Evolutionary conservation across 768 basidiomycete genomes (phyloP).

Genomic region (Serendipita sp.): DNA sequence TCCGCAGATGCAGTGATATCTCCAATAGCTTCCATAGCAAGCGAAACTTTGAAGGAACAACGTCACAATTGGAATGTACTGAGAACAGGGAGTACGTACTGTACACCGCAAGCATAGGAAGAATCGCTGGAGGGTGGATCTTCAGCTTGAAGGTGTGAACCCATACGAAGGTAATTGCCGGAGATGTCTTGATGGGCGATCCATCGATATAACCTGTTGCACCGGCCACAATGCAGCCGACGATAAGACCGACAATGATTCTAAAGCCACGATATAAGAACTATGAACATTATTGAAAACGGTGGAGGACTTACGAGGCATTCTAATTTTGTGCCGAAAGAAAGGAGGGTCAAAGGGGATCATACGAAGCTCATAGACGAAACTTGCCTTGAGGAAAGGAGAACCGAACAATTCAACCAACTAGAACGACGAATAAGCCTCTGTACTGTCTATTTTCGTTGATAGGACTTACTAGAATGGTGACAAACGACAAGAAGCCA

Average conservation of each 20-base stretch:
- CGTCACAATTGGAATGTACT: slow-evolving; percentile 16
- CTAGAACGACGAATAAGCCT: neutral
- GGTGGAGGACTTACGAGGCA: neutral
- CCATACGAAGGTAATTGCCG: slow-evolving; percentile 73
- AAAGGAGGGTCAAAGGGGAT: neutral
- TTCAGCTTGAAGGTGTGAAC: slow-evolving; percentile 60
- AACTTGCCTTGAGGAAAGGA: slow-evolving; percentile 62
- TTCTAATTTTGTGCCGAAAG: neutral
- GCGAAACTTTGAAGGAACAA: slow-evolving; percentile 32
- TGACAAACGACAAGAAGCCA: slow-evolving; percentile 66
- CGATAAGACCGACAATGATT: slow-evolving; percentile 54
- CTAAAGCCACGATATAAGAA: slow-evolving; percentile 21
- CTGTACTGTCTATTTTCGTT: neutral
- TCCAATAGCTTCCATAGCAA: slow-evolving; percentile 72
- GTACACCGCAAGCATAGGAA: slow-evolving; percentile 47
- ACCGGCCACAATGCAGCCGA: slow-evolving; percentile 70
- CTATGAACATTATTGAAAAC: neutral
- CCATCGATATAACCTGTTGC: slow-evolving; percentile 63
- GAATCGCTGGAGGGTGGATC: slow-evolving; percentile 53
- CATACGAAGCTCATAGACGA: slow-evolving; percentile 10
- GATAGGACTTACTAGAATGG: slow-evolving; percentile 31
- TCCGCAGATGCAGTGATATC: slow-evolving; percentile 74
- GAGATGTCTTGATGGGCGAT: slow-evolving; percentile 45
- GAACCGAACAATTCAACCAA: slow-evolving; percentile 69
- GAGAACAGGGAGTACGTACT: slow-evolving; percentile 19